phyloP scores from a whole-genome alignment of 2,329 filamentous ascomycete species.

The Thelonectria discophora region DNA sequence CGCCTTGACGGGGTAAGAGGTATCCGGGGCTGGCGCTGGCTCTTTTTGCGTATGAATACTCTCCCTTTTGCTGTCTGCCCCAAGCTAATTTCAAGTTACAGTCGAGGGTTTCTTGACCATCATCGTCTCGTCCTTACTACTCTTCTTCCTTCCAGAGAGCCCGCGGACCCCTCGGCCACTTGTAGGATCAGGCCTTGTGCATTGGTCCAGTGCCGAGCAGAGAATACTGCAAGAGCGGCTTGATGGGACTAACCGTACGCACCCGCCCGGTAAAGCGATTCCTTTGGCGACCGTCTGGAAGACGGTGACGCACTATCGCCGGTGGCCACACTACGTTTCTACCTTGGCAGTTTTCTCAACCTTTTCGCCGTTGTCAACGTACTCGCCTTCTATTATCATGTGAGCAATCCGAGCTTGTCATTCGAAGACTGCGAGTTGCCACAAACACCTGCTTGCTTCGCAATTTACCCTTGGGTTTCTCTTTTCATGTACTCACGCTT shows the following conservation, averaged over 20 bases:
- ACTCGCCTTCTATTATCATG: constrained; percentile 29
- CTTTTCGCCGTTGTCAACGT: constrained; percentile 27
- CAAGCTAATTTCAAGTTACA: constrained; percentile 30
- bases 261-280: not conserved
- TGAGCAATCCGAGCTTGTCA: constrained; percentile 22
- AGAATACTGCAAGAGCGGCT: constrained; percentile 48
- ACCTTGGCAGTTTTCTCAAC: constrained; percentile 28
- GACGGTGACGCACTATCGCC: constrained; percentile 22
- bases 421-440: too few species aligned
- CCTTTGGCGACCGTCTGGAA: constrained; percentile 15
- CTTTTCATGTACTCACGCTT: too few species aligned
- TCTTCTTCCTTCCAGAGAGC: constrained; percentile 54
- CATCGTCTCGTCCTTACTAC: constrained; percentile 48
- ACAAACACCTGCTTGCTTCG: too few species aligned
- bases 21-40: constrained; percentile 60
- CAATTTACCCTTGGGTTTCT: not conserved
- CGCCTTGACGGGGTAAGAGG: constrained; percentile 53
- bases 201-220: constrained; percentile 47
- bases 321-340: constrained; percentile 27
- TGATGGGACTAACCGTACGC: too few species aligned
- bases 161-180: constrained; percentile 53
- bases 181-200: constrained; percentile 49
- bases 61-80: too few species aligned
- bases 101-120: constrained; percentile 58
- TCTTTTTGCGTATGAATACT: constrained; percentile 53